phyloP scores from a whole-genome alignment of 495 filamentous ascomycete species.

The Hypoxylon rickii region DNA sequence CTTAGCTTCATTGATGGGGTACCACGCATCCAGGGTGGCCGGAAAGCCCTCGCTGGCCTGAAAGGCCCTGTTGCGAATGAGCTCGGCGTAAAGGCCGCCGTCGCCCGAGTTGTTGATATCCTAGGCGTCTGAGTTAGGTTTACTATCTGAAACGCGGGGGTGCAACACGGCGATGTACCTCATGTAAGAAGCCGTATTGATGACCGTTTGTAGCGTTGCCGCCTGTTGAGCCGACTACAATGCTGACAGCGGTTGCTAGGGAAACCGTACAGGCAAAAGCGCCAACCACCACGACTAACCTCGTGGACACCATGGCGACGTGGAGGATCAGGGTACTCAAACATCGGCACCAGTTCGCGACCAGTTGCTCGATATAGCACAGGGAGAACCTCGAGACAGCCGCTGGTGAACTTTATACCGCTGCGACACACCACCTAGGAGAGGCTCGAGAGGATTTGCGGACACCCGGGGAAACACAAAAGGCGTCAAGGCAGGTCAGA shows the following conservation, averaged over 20 bases:
- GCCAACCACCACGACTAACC: slow-evolving; percentile 26
- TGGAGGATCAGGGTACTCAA: not conserved
- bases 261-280: slow-evolving; percentile 14
- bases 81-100: slow-evolving; percentile 75
- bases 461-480: not conserved
- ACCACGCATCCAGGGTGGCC: slow-evolving; percentile 57
- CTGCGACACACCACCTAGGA: no score
- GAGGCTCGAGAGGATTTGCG: not conserved
- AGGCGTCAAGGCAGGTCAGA: not conserved
- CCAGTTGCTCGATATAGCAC: not conserved
- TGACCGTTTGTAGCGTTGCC: slow-evolving; percentile 43
- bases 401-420: slow-evolving; percentile 1
- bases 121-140: slow-evolving; percentile 35
- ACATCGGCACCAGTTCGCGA: not conserved
- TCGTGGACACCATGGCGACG: slow-evolving; percentile 39
- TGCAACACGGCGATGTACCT: slow-evolving; percentile 23
- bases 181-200: slow-evolving; percentile 49
- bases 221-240: slow-evolving; percentile 40
- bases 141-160: not conserved
- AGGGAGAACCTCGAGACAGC: not conserved
- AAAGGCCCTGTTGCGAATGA: slow-evolving; percentile 77
- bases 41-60: slow-evolving; percentile 43
- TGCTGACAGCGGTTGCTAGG: slow-evolving; percentile 33
- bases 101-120: slow-evolving; percentile 78
- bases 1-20: slow-evolving; percentile 53